These are phyloP conservation scores for Cryphonectria parasitica DNA, from an alignment of 2,329 filamentous ascomycete species.

Conservation along the genomic window DNA sequence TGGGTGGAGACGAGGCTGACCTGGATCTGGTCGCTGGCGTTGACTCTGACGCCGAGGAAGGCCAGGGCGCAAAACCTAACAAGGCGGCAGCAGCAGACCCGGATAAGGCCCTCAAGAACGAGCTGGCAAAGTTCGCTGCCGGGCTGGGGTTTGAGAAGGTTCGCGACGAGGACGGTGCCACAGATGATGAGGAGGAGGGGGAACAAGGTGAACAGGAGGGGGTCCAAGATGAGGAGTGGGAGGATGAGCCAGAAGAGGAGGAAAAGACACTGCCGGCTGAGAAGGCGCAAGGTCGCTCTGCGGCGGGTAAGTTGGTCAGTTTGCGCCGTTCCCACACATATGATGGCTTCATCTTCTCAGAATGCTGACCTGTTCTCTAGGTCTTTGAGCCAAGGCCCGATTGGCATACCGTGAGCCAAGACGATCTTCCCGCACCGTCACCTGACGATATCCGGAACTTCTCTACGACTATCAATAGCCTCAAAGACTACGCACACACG, in stretches of 20 bases:
- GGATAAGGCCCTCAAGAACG: constrained; percentile 46
- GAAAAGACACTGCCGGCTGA: constrained; percentile 34
- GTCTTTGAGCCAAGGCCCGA: constrained; percentile 61
- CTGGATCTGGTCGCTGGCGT: constrained; percentile 62
- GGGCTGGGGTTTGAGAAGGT: constrained; percentile 53
- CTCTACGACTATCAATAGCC: constrained; percentile 48
- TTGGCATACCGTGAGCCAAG: constrained; percentile 55
- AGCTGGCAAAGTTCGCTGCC: constrained; percentile 56
- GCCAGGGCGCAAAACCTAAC: constrained; percentile 35
- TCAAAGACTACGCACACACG: constrained; percentile 72
- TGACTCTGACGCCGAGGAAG: constrained; percentile 54
- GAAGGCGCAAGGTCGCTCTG: constrained; percentile 36
- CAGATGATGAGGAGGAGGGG: constrained; percentile 44
- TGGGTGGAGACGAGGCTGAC: constrained; percentile 69
- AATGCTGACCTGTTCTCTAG: constrained; percentile 39
- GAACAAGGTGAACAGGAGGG: constrained; percentile 37
- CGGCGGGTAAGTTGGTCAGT: constrained; percentile 46
- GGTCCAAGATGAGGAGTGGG: constrained; percentile 35
- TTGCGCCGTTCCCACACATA: constrained; percentile 35
- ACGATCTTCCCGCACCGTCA: constrained; percentile 47
- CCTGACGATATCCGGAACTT: constrained; percentile 52
- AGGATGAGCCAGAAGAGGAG: constrained; percentile 37
- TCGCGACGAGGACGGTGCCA: constrained; percentile 43
- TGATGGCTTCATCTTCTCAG: constrained; percentile 21
- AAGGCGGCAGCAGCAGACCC: constrained; percentile 30